Evolutionary conservation across 352 stramenopile species (phyloP).

Genomic region (Phytophthora podocarpi): DNA sequence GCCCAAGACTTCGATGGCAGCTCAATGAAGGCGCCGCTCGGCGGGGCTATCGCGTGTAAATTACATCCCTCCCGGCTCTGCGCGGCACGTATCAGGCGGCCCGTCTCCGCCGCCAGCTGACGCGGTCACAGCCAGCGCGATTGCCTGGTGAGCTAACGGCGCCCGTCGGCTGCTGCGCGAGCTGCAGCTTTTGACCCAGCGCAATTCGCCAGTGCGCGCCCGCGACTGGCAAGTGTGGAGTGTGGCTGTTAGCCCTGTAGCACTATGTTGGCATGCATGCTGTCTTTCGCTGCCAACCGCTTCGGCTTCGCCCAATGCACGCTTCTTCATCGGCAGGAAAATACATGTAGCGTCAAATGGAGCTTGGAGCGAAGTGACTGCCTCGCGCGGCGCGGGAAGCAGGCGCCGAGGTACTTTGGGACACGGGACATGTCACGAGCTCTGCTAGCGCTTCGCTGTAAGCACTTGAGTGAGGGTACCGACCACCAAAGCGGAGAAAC

Average conservation of each 20-base stretch:
- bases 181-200: too few species aligned
- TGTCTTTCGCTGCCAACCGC: too few species aligned
- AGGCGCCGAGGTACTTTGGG: slow-evolving; percentile 28
- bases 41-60: slow-evolving; percentile 20
- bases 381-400: slow-evolving; percentile 5
- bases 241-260: too few species aligned
- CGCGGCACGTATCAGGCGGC: slow-evolving; percentile 37
- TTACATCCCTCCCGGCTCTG: slow-evolving; percentile 30
- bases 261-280: too few species aligned
- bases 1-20: background rate
- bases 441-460: slow-evolving; percentile 18
- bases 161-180: slow-evolving; percentile 4
- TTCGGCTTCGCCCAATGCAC: too few species aligned
- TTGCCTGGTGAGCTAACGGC: slow-evolving; percentile 32
- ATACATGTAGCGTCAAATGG: slow-evolving; percentile 18
- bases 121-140: slow-evolving; percentile 26
- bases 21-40: background rate
- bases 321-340: slow-evolving; percentile 4
- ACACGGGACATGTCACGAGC: slow-evolving; percentile 26
- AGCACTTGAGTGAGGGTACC: slow-evolving; percentile 18
- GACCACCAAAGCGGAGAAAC: slow-evolving; percentile 19
- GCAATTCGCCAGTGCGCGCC: background rate
- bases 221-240: slow-evolving; percentile 5
- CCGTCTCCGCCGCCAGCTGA: slow-evolving; percentile 34
- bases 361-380: background rate